Evolutionary conservation across 139 green algal species (phyloP), one percentile per base, ranked within the genome.

Genomic region (Chlamydomonas sp.): DNA sequence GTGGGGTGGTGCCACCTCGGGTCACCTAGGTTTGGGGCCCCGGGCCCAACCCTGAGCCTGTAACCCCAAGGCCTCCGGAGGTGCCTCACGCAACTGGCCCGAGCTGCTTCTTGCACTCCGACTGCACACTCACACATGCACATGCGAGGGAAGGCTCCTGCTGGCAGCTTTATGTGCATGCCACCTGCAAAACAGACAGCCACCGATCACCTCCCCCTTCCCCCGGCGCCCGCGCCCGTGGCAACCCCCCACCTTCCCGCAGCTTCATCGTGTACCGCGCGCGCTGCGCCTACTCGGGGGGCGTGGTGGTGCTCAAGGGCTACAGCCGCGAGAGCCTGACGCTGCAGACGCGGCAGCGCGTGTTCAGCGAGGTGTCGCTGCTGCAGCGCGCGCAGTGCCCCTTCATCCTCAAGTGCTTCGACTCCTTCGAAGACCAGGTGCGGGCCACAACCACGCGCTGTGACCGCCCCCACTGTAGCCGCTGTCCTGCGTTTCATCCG

Each of bases 331-430:
- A 93, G 64, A 86, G 31, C n/a, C 85, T 93, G 3, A 91, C 89
- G 57, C 71, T 89, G 57, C 90, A 91, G 87, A 88, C 90, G 20
- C 78, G 80, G 61, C 84, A 93, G 84, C 84, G 90, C 6, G 85
- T 93, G 17, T 93, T 76, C 61, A 78, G 14, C 0, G 90, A 93
- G 87, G 83, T 88, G 63, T 77, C 83, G 31, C 74, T 88, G 83
- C 83, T 90, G 73, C 79, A 93, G 90, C 84, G 80, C 64, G 66
- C 78, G 66, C 79, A 90, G 60, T 94, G 91, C 87, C 91, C 91
- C 60, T 94, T 94, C 91, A 91, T 94, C n/a, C 74, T 90, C 58
- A 94, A 94, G 79, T 94, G 91, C 88, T 94, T 94, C 88, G 91
- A 94, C 80, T 73, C 77, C 4, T 94, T 94, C 77, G 91, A 94